Evolutionary conservation across 1,284 basidiomycete genomes (phyloP).

Genomic region (Irpex sp.): DNA sequence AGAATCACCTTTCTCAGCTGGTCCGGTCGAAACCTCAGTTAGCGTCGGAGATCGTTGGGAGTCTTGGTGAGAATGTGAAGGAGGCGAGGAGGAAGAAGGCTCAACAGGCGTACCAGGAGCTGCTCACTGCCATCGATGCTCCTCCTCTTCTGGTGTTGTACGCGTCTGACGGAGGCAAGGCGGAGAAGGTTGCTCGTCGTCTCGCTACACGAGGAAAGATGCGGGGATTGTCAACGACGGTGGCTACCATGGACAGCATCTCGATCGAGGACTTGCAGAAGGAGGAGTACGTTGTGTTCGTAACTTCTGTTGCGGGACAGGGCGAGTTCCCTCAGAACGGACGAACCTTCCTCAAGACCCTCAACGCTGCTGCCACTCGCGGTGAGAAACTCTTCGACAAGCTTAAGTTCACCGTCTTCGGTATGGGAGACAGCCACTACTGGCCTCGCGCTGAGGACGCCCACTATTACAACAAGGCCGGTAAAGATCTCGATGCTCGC

Average conservation of each 20-base stretch:
- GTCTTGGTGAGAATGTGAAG: constrained; percentile 80
- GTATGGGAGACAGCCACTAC: constrained; percentile 98
- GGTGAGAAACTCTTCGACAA: constrained; percentile 56
- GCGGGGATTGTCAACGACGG: constrained; percentile 77
- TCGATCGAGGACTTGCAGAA: constrained; percentile 70
- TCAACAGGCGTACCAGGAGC: constrained; percentile 81
- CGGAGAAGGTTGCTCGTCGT: constrained; percentile 95
- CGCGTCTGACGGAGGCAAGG: constrained; percentile 92
- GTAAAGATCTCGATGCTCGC: constrained; percentile 85
- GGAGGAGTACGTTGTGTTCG: constrained; percentile 84
- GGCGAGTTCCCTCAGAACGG: constrained; percentile 98
- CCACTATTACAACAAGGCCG: constrained; percentile 97
- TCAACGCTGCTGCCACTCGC: constrained; percentile 64
- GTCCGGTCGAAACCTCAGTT: constrained; percentile 79
- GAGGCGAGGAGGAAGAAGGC: constrained; percentile 85
- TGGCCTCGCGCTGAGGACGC: constrained; percentile 97
- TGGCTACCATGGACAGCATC: constrained; percentile 75
- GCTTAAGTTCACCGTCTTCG: constrained; percentile 85
- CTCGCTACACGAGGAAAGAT: constrained; percentile 82
- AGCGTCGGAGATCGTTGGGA: constrained; percentile 82
- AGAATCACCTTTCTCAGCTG: constrained; percentile 95
- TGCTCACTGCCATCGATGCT: constrained; percentile 85
- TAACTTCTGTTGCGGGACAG: constrained; percentile 98
- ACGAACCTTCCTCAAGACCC: constrained; percentile 84
- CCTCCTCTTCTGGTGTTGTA: constrained; percentile 88